Evolutionary conservation across 2,329 filamentous ascomycete species (phyloP), one percentile per base, ranked within the genome.

Genomic region (Dactylellina leptospora): DNA sequence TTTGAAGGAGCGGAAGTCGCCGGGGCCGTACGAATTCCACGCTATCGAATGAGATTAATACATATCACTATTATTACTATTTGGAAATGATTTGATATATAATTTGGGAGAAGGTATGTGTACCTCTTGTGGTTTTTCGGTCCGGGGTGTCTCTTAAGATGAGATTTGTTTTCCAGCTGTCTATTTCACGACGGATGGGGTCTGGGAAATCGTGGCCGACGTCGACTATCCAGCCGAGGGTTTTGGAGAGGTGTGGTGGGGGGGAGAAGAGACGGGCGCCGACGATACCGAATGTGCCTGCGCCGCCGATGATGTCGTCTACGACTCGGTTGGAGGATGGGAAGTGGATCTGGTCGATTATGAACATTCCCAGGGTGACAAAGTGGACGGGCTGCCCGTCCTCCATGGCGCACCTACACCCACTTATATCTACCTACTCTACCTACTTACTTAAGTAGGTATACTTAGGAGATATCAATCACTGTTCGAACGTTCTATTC

Each of bases 211-310:
- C 95, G 13, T 86, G 89, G 27, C 95, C 95, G 77, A 88, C 86
- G 80, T 99, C 93, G 44, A 97, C 87, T 74, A 97, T 88, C 93
- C 93, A 97, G 74, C 91, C 92, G 4, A 97, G 87, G 1, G 85
- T 84, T 36, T 82, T 83, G 20, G 91, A 90, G 47, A 83, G 76
- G 5, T 80, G 78, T 2, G 87, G 84, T 28, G 84, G 81, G 1
- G 91, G 90, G 3, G 92, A 93, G 79, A 96, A 90, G 51, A 99
- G 83, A 28, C 95, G 90, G 16, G 95, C 95, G 18, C 95, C 95
- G 4, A 97, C 83, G 5, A 92, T 92, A 68, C 73, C 71, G 44
- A 91, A 97, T 1, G 92, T 86, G 23, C 93, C 95, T 25, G 90
- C 95, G 22, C 95, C 95, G 56, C 95, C 95, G n/a, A 95, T 83